phyloP scores from a whole-genome alignment of 2,329 filamentous ascomycete genomes.

The Diaporthe caulivora region DNA sequence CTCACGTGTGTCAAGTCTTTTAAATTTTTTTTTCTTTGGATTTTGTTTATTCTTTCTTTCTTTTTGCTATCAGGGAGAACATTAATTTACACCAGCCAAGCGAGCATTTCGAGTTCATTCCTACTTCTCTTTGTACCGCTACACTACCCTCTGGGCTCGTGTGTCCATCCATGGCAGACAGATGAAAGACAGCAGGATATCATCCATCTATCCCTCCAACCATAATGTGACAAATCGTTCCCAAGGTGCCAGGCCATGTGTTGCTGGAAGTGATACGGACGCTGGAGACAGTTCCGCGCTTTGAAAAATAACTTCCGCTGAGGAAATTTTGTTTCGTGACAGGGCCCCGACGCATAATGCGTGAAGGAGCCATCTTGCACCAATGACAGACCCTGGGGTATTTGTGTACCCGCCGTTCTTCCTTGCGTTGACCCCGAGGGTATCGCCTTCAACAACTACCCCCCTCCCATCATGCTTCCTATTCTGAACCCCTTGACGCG shows the following conservation, averaged over 20 bases:
- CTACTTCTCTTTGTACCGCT: background rate
- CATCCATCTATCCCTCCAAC: no score
- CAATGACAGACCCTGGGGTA: no score
- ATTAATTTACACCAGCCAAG: conserved; percentile 24
- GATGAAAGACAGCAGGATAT: background rate
- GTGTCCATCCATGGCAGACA: background rate
- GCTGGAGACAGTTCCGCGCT: background rate
- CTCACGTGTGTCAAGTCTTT: conserved; percentile 30
- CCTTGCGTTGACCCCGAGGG: no score
- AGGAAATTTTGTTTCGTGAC: no score
- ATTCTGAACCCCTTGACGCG: no score
- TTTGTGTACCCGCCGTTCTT: no score
- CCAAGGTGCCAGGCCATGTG: no score
- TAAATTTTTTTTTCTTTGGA: no score
- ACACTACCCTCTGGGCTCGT: background rate
- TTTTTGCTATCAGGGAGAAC: conserved; percentile 22
- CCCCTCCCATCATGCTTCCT: no score
- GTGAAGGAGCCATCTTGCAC: background rate
- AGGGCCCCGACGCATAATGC: background rate
- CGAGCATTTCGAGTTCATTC: conserved; percentile 8
- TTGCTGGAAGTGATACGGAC: no score
- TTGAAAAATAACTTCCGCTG: background rate
- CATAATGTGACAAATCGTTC: background rate
- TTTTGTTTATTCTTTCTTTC: background rate
- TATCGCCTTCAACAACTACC: no score